A percentile compares a stretch with the other conserved stretches of the same genome.
phyloP scores from a whole-genome alignment of 805 yeast species.

The Candida cerambycidarum region DNA sequence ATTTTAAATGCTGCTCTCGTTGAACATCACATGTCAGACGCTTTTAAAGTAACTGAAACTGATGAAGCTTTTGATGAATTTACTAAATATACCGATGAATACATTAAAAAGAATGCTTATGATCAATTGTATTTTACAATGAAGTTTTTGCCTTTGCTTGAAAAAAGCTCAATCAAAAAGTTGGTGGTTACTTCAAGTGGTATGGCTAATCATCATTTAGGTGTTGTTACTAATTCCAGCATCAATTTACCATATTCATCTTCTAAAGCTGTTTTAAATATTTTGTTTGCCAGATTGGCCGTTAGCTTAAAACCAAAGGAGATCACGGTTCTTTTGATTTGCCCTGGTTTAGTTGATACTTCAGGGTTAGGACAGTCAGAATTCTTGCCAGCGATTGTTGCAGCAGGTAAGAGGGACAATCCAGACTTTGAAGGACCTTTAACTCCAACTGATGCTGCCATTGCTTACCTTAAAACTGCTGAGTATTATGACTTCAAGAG shows the following conservation, averaged over 20 bases:
- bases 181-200: constrained; percentile 3
- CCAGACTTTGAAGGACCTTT: too few species aligned
- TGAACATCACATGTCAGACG: not conserved
- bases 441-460: too few species aligned
- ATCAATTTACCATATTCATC: constrained; percentile 1
- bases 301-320: not conserved
- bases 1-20: constrained; percentile 4
- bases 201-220: not conserved
- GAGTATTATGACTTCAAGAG: too few species aligned
- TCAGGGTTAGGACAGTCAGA: too few species aligned
- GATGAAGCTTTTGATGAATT: not conserved
- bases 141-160: constrained; percentile 8
- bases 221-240: not conserved
- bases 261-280: constrained; percentile 7
- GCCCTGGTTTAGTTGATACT: too few species aligned
- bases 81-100: not conserved
- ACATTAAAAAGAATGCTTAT: constrained; percentile 1
- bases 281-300: too few species aligned
- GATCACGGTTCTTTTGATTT: not conserved
- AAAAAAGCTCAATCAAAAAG: constrained; percentile 4
- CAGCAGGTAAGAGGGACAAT: too few species aligned
- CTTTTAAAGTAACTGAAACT: not conserved
- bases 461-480: too few species aligned
- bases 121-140: constrained; percentile 6
- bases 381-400: too few species aligned